Conservation (phyloP, 2,329 filamentous ascomycete species). For the Periglandula ipomoeae region DNA sequence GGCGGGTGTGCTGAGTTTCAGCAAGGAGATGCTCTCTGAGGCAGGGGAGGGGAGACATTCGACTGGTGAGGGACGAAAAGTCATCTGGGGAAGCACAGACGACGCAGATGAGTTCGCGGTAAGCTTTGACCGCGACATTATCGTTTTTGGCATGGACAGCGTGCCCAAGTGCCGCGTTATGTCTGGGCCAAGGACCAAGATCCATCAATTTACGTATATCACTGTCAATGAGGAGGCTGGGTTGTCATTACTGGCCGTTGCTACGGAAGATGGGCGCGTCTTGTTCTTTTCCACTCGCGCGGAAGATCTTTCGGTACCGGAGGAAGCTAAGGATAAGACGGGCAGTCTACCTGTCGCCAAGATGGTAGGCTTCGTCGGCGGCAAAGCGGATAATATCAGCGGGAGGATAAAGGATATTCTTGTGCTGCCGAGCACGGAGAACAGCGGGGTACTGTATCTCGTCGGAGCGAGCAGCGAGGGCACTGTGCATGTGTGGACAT, state of each 20-base stretch:
- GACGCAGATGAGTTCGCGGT: slow-evolving; percentile 78
- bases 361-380: slow-evolving; percentile 69
- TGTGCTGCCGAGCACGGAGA: slow-evolving; percentile 39
- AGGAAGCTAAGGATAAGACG: slow-evolving; percentile 24
- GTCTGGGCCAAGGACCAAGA: slow-evolving; percentile 61
- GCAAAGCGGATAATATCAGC: slow-evolving; percentile 55
- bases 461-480: slow-evolving; percentile 80
- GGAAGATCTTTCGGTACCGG: slow-evolving; percentile 31
- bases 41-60: slow-evolving; percentile 69
- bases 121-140: slow-evolving; percentile 74
- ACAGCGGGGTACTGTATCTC: slow-evolving; percentile 41
- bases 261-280: slow-evolving; percentile 84
- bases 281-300: slow-evolving; percentile 68
- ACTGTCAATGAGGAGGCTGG: slow-evolving; percentile 33
- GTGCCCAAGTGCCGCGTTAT: slow-evolving; percentile 67
- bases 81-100: slow-evolving; percentile 68
- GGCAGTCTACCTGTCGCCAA: slow-evolving; percentile 46
- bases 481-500: slow-evolving; percentile 66
- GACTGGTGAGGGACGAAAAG: slow-evolving; percentile 72
- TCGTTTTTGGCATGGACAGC: slow-evolving; percentile 84
- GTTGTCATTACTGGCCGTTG: slow-evolving; percentile 56
- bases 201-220: slow-evolving; percentile 75
- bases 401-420: slow-evolving; percentile 85
- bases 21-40: slow-evolving; percentile 59
- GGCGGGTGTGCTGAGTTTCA: slow-evolving; percentile 84